Evolutionary conservation across 1,284 basidiomycete genomes (phyloP).

Genomic region (Boletellus deceptivus): DNA sequence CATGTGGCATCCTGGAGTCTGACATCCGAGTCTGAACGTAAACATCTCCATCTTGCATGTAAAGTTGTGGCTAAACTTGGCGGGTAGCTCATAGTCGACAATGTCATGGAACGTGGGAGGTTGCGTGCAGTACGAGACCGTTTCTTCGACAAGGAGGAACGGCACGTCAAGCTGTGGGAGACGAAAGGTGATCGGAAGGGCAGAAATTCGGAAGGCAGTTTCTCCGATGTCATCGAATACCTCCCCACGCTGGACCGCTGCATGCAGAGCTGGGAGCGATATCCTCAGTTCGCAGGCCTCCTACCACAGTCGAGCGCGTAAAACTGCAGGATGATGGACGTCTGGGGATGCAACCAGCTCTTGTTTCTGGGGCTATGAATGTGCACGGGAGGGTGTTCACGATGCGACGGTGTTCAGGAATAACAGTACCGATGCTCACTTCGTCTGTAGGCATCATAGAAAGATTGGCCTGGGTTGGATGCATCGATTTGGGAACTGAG

Average conservation of each 20-base stretch:
- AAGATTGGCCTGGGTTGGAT: constrained; percentile 1
- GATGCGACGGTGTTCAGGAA: no score
- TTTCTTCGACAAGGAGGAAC: neutral
- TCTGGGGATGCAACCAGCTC: neutral
- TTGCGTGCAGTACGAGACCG: constrained; percentile 2
- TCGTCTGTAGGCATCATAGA: constrained; percentile 4
- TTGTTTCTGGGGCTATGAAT: neutral
- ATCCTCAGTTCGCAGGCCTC: constrained; percentile 5
- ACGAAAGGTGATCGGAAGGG: constrained; percentile 2
- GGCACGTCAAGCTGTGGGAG: constrained; percentile 5
- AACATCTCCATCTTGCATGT: no score
- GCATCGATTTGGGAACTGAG: constrained; percentile 3
- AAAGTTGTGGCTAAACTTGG: no score
- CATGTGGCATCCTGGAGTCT: no score
- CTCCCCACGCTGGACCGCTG: no score
- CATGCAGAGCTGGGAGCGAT: no score
- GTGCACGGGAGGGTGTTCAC: neutral
- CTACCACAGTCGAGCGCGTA: constrained; percentile 4
- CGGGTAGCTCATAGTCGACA: constrained; percentile 2
- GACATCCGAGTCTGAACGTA: constrained; percentile 5
- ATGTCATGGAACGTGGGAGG: constrained; percentile 2
- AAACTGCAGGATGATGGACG: constrained; percentile 7
- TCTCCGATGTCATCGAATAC: no score
- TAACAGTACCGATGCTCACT: constrained; percentile 2
- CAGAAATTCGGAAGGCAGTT: no score